Evolutionary conservation across 495 filamentous ascomycete genomes (phyloP).

Genomic region (Jackrogersella multiformis): DNA sequence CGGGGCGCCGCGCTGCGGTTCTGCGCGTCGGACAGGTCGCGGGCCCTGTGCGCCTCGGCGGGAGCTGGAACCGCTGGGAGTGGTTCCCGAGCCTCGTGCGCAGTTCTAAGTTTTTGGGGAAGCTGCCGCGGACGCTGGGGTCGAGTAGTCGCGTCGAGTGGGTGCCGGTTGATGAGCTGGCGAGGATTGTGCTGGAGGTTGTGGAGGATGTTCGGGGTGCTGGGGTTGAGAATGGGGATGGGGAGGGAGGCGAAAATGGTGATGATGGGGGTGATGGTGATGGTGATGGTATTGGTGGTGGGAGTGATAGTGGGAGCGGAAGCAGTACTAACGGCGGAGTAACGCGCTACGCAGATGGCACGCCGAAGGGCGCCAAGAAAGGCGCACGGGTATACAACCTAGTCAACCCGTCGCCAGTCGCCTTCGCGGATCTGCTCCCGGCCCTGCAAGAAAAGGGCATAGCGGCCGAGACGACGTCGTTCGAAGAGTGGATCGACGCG

Average conservation of each 20-base stretch:
- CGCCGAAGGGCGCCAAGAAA: not conserved
- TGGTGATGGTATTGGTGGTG: too few relatives aligned
- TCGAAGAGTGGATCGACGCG: slow-evolving; percentile 36
- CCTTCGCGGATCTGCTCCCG: slow-evolving; percentile 34
- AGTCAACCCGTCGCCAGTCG: slow-evolving; percentile 32
- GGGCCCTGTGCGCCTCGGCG: slow-evolving; percentile 31
- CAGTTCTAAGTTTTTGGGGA: slow-evolving; percentile 31
- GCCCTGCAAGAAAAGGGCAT: slow-evolving; percentile 33
- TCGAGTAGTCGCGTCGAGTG: slow-evolving; percentile 38
- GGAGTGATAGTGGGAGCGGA: too few relatives aligned
- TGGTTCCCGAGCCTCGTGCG: slow-evolving; percentile 44
- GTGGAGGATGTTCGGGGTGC: slow-evolving; percentile 25
- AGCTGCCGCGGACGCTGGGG: slow-evolving; percentile 32
- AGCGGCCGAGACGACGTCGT: slow-evolving; percentile 7
- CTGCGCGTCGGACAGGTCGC: slow-evolving; percentile 44
- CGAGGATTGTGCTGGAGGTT: slow-evolving; percentile 37
- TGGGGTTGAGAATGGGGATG: not conserved
- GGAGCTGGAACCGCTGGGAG: slow-evolving; percentile 40
- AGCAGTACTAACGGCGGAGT: too few relatives aligned
- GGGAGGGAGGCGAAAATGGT: not conserved
- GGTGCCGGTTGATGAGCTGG: slow-evolving; percentile 42
- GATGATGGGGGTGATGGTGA: too few relatives aligned
- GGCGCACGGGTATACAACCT: slow-evolving; percentile 42
- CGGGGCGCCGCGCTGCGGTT: slow-evolving; percentile 26
- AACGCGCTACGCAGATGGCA: not conserved